Base-by-base conservation (phyloP, 2,329 filamentous ascomycete species). In the Trichoderma simmonsii region DNA sequence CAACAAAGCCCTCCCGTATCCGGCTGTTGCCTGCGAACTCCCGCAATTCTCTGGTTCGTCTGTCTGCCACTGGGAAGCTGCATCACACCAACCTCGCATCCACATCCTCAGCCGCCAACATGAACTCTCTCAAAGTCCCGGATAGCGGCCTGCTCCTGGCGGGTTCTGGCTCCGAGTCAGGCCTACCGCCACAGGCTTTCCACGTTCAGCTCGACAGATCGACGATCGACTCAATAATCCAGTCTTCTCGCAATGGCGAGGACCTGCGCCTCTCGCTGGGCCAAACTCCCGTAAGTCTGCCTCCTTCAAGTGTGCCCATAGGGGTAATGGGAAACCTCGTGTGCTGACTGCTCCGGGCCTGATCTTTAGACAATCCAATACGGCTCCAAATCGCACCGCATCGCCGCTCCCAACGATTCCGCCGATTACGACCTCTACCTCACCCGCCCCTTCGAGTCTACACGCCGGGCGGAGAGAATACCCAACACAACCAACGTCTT, bases 221-320 rank as follows among this genome's bases (percentile, higher is more conserved):
- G 77, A 83, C 89, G 66, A 86, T 91, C 76, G 87, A 90, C 78
- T 85, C 88, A 73, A 87, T 91, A 86, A 90, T 91, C 75, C 84
- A 84, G 79, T 88, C 86, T 76, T 85, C 88, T 51, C 86, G 86
- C 76, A 84, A 85, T 81, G 88, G 88, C 65, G 84, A 87, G 70
- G 82, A 85, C 60, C 84, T 91, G 68, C 83, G 88, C 76, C 82
- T 91, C 76, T 85, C 86, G 6, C 80, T 91, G 73, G 89, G 89
- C 54, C 83, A 82, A 76, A 84, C 81, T 76, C 89, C 89, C 48
- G 89, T 91, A 87, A 85, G 89, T 85, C 57, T 59, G 64, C 51
- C 21, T 30, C 34, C 64, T 34, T 24, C 15, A 28, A 26, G 30
- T 57, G 48, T 24, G 21, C 48, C 48, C 24, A 18, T 15, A 6